A percentile compares a stretch with the other conserved stretches of the same genome.
phyloP scores from a whole-genome alignment of 208 protist genomes.

The Acanthamoeba culbertsoni region DNA sequence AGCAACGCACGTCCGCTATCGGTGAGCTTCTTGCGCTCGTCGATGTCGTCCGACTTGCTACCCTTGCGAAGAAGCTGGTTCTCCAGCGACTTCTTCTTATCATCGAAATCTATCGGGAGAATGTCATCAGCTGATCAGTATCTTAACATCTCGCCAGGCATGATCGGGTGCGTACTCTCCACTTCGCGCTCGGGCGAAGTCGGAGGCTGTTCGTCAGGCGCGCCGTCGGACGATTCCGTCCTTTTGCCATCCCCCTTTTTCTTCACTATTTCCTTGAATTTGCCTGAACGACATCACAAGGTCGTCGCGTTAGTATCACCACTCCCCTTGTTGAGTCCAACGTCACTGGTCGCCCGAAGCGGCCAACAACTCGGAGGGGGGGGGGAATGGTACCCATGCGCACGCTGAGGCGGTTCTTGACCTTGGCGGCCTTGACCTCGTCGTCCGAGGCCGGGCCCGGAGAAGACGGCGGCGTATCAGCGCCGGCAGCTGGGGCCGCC shows the following conservation, averaged over 20 bases:
- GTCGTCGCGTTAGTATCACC: too few species aligned
- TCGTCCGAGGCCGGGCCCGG: not conserved
- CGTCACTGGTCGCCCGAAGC: not conserved
- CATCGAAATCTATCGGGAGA: not conserved
- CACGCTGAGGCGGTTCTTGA: constrained; percentile 47
- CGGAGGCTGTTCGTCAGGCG: not conserved
- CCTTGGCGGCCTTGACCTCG: not conserved
- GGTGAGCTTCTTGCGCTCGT: not conserved
- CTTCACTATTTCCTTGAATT: constrained; percentile 25
- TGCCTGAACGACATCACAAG: not conserved
- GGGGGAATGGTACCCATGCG: not conserved
- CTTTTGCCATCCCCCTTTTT: not conserved
- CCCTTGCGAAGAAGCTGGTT: constrained; percentile 5
- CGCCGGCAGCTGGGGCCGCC: not conserved
- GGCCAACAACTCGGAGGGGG: not conserved
- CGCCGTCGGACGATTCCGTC: not conserved
- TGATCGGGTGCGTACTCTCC: not conserved
- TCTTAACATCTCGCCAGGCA: not conserved
- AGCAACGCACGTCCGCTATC: not conserved
- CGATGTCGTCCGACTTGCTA: not conserved
- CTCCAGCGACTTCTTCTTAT: not conserved
- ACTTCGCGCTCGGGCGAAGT: not conserved
- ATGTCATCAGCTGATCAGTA: not conserved
- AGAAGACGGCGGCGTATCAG: not conserved
- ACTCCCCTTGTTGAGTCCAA: too few species aligned